Conservation (phyloP, 805 yeast species). For the Saccharomycopsis lassenensis region DNA sequence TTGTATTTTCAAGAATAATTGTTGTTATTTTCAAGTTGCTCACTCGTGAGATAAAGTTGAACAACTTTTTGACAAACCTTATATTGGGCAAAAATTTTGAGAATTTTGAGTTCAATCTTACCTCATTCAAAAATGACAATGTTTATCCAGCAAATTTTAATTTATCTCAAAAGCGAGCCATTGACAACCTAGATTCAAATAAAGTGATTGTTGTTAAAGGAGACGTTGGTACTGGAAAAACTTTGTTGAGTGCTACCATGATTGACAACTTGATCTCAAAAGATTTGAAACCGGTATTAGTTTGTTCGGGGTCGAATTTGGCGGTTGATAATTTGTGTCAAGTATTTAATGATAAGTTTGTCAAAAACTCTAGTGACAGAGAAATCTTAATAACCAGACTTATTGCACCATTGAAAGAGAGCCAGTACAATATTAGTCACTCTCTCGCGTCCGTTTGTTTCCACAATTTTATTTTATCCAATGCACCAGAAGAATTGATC, state of each 20-base stretch:
- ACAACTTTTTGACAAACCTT: constrained; percentile 14
- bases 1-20: constrained; percentile 14
- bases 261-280: constrained; percentile 16
- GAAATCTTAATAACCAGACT: constrained; percentile 14
- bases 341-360: constrained; percentile 7
- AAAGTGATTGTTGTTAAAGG: constrained; percentile 17
- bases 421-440: constrained; percentile 15
- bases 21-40: constrained; percentile 8
- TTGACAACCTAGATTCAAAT: constrained; percentile 16
- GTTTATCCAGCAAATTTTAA: constrained; percentile 12
- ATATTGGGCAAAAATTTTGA: constrained; percentile 18
- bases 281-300: constrained; percentile 14
- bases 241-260: constrained; percentile 13
- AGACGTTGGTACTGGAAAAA: constrained; percentile 18
- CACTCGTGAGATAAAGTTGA: constrained; percentile 5
- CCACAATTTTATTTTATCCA: constrained; percentile 17
- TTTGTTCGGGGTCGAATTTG: constrained; percentile 17
- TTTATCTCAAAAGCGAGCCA: constrained; percentile 16
- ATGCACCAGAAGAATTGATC: constrained; percentile 17
- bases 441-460: constrained; percentile 15
- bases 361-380: constrained; percentile 2
- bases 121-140: constrained; percentile 8
- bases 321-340: constrained; percentile 17
- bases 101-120: constrained; percentile 18
- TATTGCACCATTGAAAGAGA: constrained; percentile 17